phyloP scores from a whole-genome alignment of 805 yeast species.

The Wickerhamiella siamensis region DNA sequence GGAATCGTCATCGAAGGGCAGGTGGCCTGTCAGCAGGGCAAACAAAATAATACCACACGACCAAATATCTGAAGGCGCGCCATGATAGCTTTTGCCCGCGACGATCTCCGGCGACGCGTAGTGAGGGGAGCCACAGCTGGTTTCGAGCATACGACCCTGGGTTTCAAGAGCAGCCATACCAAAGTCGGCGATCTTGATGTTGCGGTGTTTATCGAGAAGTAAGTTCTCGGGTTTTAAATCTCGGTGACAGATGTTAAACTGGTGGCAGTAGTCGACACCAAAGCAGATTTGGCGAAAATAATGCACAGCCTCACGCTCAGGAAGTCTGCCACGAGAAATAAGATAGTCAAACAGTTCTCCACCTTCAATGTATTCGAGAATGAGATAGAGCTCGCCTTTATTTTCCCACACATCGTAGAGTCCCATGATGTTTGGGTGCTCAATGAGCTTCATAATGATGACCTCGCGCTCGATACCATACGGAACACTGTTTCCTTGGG shows the following conservation, averaged over 20 bases:
- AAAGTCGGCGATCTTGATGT: constrained; percentile 93
- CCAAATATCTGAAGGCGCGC: constrained; percentile 96
- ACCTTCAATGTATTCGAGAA: constrained; percentile 90
- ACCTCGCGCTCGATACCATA: constrained; percentile 96
- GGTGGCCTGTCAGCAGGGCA: constrained; percentile 85
- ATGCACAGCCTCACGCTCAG: constrained; percentile 77
- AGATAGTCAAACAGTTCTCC: constrained; percentile 91
- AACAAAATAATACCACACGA: constrained; percentile 92
- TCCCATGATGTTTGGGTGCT: constrained; percentile 87
- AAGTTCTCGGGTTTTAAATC: constrained; percentile 76
- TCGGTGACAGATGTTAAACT: constrained; percentile 75
- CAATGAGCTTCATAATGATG: constrained; percentile 87
- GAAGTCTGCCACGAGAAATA: constrained; percentile 75
- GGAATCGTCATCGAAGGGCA: constrained; percentile 95
- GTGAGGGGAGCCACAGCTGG: constrained; percentile 97
- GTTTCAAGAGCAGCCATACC: constrained; percentile 98
- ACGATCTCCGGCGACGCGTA: constrained; percentile 98
- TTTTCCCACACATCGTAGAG: constrained; percentile 98
- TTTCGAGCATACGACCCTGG: constrained; percentile 66
- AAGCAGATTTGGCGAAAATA: constrained; percentile 78
- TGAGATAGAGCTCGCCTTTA: constrained; percentile 76
- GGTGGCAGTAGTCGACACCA: constrained; percentile 75
- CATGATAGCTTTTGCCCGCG: constrained; percentile 88
- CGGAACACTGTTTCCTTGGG: constrained; percentile 29
- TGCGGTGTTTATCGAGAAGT: constrained; percentile 63